Base-by-base conservation (phyloP, 306 rosid genomes). In the Gastrolobium bilobum region DNA sequence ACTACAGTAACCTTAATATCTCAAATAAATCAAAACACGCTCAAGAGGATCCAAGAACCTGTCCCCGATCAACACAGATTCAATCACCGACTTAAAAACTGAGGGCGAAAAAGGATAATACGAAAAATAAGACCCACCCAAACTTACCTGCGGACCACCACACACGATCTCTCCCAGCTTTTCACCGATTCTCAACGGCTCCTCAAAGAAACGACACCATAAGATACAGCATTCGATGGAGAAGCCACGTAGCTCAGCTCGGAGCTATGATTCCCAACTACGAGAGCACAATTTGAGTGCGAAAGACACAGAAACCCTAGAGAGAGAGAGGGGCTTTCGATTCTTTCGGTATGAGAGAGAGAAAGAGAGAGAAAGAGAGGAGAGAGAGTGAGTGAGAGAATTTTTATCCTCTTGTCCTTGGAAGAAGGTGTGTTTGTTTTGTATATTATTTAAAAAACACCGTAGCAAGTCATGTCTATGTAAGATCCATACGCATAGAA, bases 281-380 rank as follows among this genome's bases (percentile, higher is more conserved):
- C 31, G 51, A 2, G 63, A 48, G 66, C 71, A 78, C 61, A 89
- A 88, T 85, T 90, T 70, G 82, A 78, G 88, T 82, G 93, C 89
- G 97, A 88, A 85, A 15, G 73, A 79, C 56, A 37, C 59, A 53
- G 74, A 87, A 96, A 91, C 92, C 97, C 98, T 95, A 96, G 90
- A 90, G 88, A 88, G 92, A 89, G 88, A 86, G 83, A 86, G 79
- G 65, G 89, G 85, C 77, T 83, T 85, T 85, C 89, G 86, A 88
- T 85, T 77, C 78, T 64, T 44, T 68, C 79, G 86, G 80, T 64
- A 70, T 26, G 77, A 34, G 75, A 34, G 82, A 73, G 80, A 63
- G 65, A 4, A 5, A 31, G 39, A 13, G 39, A 48, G 81, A 43
- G 58, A 84, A 85, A 85, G 85, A 84, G 81, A 84, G 60, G 50